A percentile compares a stretch with the other conserved stretches of the same genome.
Evolutionary conservation across 805 yeast species (phyloP).

Genomic region (Saccharomycopsis fermentans): DNA sequence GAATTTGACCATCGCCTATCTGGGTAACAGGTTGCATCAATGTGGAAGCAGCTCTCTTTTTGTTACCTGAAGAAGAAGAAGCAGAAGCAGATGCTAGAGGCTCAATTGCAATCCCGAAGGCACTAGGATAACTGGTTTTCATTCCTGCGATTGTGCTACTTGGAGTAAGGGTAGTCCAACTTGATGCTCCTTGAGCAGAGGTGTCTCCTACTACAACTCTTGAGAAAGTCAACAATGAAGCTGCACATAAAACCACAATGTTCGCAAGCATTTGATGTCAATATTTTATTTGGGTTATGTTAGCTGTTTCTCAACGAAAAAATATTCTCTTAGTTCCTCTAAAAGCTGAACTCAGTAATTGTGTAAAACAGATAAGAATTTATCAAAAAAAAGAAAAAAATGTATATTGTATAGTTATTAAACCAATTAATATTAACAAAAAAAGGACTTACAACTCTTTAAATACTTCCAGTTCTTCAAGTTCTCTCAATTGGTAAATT

Average conservation of each 20-base stretch:
- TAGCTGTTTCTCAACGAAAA: neutral
- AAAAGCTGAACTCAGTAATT: too few species aligned
- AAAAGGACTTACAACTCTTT: too few species aligned
- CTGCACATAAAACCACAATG: neutral
- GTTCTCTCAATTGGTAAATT: too few species aligned
- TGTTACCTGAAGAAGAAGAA: slow-evolving; percentile 4
- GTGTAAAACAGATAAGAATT: too few species aligned
- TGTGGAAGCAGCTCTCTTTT: slow-evolving; percentile 23
- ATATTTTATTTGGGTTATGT: neutral
- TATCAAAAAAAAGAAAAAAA: too few species aligned
- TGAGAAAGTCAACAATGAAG: neutral
- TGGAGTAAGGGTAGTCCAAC: slow-evolving; percentile 35
- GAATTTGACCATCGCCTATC: slow-evolving; percentile 19
- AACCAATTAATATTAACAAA: too few species aligned
- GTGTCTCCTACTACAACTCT: slow-evolving; percentile 21
- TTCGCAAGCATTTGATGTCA: neutral
- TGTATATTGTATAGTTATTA: too few species aligned
- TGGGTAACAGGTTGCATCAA: slow-evolving; percentile 18
- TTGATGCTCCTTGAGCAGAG: slow-evolving; percentile 46
- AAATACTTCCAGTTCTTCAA: too few species aligned
- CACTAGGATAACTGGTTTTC: slow-evolving; percentile 26
- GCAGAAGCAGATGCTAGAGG: slow-evolving; percentile 23
- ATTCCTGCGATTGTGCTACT: slow-evolving; percentile 30
- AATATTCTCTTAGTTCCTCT: too few species aligned
- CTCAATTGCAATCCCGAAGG: slow-evolving; percentile 34